Evolutionary conservation across 1,284 basidiomycete genomes (phyloP), one percentile per base, ranked within the genome.

Genomic region (Trametes sp.): DNA sequence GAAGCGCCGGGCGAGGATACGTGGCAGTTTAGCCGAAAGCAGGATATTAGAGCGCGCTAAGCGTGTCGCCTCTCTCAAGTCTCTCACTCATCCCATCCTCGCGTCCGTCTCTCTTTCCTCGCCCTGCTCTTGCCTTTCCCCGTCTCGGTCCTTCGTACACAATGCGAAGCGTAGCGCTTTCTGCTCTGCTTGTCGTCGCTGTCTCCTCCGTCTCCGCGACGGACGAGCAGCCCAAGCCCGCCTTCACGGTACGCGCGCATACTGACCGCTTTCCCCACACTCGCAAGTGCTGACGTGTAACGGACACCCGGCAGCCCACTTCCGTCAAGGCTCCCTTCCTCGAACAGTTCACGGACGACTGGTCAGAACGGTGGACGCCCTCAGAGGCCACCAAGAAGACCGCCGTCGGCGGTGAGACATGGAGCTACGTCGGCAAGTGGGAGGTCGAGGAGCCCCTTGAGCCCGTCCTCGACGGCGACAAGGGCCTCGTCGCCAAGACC

Each of bases 331-430:
- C 93, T n/a, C 90, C 94, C 64, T 98, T 99, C 84, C 75, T 99
- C 72, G 98, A 99, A 80, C 98, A 99, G 78, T 99, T 99, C 84
- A 93, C 91, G 28, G 86, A 90, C 60, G 92, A 93, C 81, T 97
- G 94, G 93, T 77, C 90, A 48, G 85, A 90, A 61, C 93, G 96
- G 69, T 99, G 98, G 98, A 94, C 94, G 61, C 89, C 96, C 41
- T 98, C 96, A 8, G 91, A 95, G 75, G 97, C 98, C 26, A 98
- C 96, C 73, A 98, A 98, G 87, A 95, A 96, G 87, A 96, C 94
- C 21, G 90, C 93, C 57, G 92, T 94, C 63, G 95, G 95, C 66
- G 90, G 92, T 70, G 96, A 96, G 82, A 96, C 89, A 48, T 98
- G 96, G 83, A 95, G 93, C 76, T 98, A 98, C 78, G 94, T 98